Conservation (phyloP, 2,329 filamentous ascomycete species). For the Rosellinia necatrix region DNA sequence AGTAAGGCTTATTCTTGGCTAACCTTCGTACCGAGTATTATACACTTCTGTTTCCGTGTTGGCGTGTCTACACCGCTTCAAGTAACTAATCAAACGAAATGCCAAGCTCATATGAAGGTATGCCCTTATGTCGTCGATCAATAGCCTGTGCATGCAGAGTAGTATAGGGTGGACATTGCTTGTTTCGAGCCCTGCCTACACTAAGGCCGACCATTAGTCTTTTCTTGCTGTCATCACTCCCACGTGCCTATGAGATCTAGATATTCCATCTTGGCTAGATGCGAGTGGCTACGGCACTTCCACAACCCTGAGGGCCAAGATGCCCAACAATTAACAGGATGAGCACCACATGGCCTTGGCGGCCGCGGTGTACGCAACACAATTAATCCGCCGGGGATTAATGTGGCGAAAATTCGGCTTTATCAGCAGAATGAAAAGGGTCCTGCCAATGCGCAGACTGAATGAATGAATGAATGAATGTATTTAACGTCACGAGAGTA, state of each 20-base stretch:
- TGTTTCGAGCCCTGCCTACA: not conserved
- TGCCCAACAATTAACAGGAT: not conserved
- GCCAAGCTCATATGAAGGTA: slow-evolving; percentile 3
- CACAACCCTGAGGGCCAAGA: slow-evolving; percentile 8
- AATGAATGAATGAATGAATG: too few species aligned
- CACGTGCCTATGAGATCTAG: not conserved
- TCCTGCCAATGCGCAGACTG: not conserved
- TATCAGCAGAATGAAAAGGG: slow-evolving; percentile 10
- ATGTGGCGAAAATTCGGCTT: slow-evolving; percentile 10
- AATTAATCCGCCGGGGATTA: not conserved
- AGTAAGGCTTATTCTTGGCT: slow-evolving; percentile 5
- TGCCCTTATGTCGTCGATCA: not conserved
- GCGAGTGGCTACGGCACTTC: slow-evolving; percentile 1
- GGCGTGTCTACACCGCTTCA: slow-evolving; percentile 12
- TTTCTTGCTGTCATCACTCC: not conserved
- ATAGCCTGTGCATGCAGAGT: slow-evolving; percentile 6
- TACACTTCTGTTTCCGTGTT: not conserved
- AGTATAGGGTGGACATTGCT: not conserved
- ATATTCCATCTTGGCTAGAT: not conserved
- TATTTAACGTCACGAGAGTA: too few species aligned
- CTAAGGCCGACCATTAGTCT: not conserved
- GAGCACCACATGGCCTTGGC: slow-evolving; percentile 18
- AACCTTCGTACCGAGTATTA: slow-evolving; percentile 4
- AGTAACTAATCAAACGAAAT: not conserved
- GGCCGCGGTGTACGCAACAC: slow-evolving; percentile 6